Percentiles rank a stretch among this genome's conserved stretches.
These are phyloP conservation scores for Paxillus ammoniavirescens DNA, from an alignment of 768 basidiomycete genomes.

Conservation along the genomic window DNA sequence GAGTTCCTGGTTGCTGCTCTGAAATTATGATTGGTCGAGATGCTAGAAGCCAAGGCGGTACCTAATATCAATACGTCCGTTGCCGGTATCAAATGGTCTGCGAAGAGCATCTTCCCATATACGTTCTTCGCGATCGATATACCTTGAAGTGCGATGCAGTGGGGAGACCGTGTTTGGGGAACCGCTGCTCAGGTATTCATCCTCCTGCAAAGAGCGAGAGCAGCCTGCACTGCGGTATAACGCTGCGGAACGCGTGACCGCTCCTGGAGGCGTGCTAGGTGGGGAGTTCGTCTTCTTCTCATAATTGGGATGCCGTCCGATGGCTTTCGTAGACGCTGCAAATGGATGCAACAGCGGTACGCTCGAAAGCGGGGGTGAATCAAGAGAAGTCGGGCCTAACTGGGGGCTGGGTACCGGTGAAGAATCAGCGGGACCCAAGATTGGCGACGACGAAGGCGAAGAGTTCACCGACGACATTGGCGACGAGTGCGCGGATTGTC, in stretches of 20 bases:
- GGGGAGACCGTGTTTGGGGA: conserved; percentile 10
- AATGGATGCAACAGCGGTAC: conserved; percentile 43
- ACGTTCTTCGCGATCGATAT: conserved; percentile 31
- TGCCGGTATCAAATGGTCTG: conserved; percentile 44
- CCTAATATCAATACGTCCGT: conserved; percentile 56
- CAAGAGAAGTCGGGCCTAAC: conserved; percentile 26
- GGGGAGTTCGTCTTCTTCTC: conserved; percentile 36
- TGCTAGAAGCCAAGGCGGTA: conserved; percentile 27
- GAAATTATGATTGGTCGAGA: conserved; percentile 11
- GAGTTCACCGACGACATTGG: conserved; percentile 23
- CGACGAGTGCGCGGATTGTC: not conserved
- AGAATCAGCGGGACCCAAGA: conserved; percentile 35
- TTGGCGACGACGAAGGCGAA: conserved; percentile 54
- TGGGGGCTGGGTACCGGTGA: conserved; percentile 36
- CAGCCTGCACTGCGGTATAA: conserved; percentile 6
- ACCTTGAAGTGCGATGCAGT: conserved; percentile 11
- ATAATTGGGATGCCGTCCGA: conserved; percentile 41
- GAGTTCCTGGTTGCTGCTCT: conserved; percentile 37
- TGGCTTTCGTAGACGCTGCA: conserved; percentile 55
- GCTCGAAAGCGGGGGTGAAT: conserved; percentile 28
- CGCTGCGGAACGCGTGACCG: conserved; percentile 14
- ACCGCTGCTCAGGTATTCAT: conserved; percentile 16
- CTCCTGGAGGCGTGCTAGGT: conserved; percentile 22
- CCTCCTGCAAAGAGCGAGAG: conserved; percentile 26
- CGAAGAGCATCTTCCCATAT: conserved; percentile 51